These are phyloP conservation scores for Maudiozyma serrabonitensis DNA, from an alignment of 805 yeast species.

Conservation along the genomic window DNA sequence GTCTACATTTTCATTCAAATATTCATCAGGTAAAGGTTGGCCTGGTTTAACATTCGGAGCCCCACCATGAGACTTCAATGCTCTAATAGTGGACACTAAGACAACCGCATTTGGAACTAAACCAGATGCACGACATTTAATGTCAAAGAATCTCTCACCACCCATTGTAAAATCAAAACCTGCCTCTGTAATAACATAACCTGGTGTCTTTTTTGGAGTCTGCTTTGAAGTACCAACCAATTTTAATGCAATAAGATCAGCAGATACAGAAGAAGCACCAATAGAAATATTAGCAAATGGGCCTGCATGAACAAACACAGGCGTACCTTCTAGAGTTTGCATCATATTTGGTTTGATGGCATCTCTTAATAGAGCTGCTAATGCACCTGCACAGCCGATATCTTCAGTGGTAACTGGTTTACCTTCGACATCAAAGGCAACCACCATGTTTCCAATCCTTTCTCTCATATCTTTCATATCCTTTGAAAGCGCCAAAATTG, in stretches of 20 bases:
- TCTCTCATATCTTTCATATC: constrained; percentile 75
- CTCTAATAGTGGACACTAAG: constrained; percentile 91
- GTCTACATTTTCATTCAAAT: constrained; percentile 71
- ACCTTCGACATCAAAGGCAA: constrained; percentile 67
- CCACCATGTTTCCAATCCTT: constrained; percentile 82
- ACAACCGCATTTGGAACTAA: constrained; percentile 83
- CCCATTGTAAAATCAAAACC: constrained; percentile 99
- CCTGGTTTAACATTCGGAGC: constrained; percentile 97
- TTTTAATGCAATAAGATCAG: constrained; percentile 87
- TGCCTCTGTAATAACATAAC: constrained; percentile 94
- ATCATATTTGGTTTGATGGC: constrained; percentile 93
- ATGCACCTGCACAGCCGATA: constrained; percentile 90
- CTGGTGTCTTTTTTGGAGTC: constrained; percentile 34
- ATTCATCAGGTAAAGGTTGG: constrained; percentile 71
- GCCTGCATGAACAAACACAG: constrained; percentile 95
- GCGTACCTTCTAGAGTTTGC: constrained; percentile 97
- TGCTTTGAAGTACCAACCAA: constrained; percentile 57
- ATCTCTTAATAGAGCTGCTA: constrained; percentile 88
- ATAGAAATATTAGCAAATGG: constrained; percentile 96
- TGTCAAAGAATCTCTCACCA: constrained; percentile 93
- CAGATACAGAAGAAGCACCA: constrained; percentile 91
- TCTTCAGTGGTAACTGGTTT: constrained; percentile 90
- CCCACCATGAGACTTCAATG: constrained; percentile 95
- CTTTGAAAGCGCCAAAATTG: constrained; percentile 77
- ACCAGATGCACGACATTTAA: constrained; percentile 90